A percentile compares a stretch with the other conserved stretches of the same genome.
phyloP scores from a whole-genome alignment of 805 yeast species.

The Kurtzmaniella fragi region DNA sequence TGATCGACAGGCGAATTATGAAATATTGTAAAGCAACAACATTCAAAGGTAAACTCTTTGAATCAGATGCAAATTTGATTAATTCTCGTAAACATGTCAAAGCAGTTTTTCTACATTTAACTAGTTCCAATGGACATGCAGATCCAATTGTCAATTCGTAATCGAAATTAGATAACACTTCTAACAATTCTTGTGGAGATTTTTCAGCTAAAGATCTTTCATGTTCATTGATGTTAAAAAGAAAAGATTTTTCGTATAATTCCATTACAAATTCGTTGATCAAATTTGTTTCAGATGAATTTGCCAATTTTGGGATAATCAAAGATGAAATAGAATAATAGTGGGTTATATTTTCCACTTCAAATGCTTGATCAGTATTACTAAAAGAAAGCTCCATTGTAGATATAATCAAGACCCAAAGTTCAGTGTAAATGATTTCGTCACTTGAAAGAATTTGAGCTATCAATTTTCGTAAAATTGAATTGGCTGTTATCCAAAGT shows the following conservation, averaged over 20 bases:
- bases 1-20: constrained; percentile 53
- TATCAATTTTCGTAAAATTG: constrained; percentile 33
- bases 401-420: constrained; percentile 41
- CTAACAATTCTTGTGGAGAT: constrained; percentile 28
- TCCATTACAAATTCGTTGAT: constrained; percentile 42
- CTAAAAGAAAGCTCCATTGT: constrained; percentile 38
- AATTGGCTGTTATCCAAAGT: constrained; percentile 54
- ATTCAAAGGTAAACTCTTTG: constrained; percentile 18
- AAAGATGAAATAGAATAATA: constrained; percentile 38
- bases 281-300: constrained; percentile 19
- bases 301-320: constrained; percentile 28
- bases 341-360: constrained; percentile 40
- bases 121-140: constrained; percentile 44
- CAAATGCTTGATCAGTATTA: constrained; percentile 25
- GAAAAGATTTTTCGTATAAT: constrained; percentile 56
- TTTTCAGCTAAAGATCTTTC: constrained; percentile 32
- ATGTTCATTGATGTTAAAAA: constrained; percentile 52
- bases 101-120: constrained; percentile 46
- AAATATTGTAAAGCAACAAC: constrained; percentile 31
- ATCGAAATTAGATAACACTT: constrained; percentile 33
- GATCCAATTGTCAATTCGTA: constrained; percentile 57
- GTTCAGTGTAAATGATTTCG: constrained; percentile 12
- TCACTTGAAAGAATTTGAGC: constrained; percentile 7
- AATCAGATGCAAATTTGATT: constrained; percentile 38
- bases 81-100: constrained; percentile 47